Base-by-base conservation (phyloP, 148 eudicot species). In the Vaccinium myrtillus region DNA sequence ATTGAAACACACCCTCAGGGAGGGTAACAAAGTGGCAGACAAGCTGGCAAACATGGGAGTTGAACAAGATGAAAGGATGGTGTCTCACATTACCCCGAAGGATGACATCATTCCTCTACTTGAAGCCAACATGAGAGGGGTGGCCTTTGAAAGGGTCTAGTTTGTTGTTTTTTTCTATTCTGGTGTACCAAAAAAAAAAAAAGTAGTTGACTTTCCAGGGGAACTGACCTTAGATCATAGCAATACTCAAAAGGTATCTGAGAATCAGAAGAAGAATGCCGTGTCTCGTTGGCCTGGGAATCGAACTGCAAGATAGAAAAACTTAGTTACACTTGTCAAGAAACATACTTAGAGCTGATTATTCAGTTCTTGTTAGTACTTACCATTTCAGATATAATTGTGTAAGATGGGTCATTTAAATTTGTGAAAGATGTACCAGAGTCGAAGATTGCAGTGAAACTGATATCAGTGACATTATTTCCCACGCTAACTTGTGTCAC, bases 351-450 rank as follows among this genome's bases (percentile, higher is more conserved):
- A 36, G 75, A 59, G 55, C 30, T 13, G 21, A 43, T 53, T 51
- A 16, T 43, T 61, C 25, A 32, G 79, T 50, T 70, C 25, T 19
- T 79, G 49, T 10, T 46, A 87, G 5, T 43, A 32, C 98, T 93
- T 89, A 89, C 99, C 88, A 82, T 82, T 70, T 90, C 91, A 8
- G 94, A 56, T 19, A 97, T 51, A 88, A 86, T 65, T 50, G 93
- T 81, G 86, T 94, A 97, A 63, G 94, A 94, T 9, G 99, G 98
- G 54, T 93, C 98, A 69, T 84, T 86, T 88, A 97, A 87, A 71
- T 89, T 86, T 59, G 99, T 94, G 81, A 97, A 95, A 78, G 99
- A 97, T 86, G 99, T 91, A 79, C 98, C 98, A 51, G 96, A 86
- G 91, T 97, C 99, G 27, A 95, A 90, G 59, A 97, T 91, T 61